Conservation (phyloP, 768 basidiomycete species). For the Psilocybe azurescens region DNA sequence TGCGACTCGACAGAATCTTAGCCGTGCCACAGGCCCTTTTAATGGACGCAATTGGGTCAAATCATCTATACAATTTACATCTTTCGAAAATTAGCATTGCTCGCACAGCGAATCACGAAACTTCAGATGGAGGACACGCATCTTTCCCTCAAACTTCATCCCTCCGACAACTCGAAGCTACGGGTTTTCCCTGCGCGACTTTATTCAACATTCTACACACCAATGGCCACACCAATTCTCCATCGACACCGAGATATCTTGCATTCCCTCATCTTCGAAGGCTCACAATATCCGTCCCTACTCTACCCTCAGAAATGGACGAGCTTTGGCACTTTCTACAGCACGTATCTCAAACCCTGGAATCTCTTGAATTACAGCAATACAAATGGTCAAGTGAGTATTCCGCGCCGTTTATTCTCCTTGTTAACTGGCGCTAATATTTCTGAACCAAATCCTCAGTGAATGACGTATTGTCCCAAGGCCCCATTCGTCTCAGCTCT, state of each 20-base stretch:
- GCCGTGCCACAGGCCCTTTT: not conserved
- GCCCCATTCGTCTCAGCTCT: not conserved
- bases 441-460: not conserved
- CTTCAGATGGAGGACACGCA: no score
- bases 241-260: not conserved
- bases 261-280: not conserved
- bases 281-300: not conserved
- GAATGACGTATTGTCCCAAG: not conserved
- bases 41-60: not conserved
- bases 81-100: not conserved
- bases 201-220: not conserved
- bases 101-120: not conserved
- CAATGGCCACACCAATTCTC: not conserved
- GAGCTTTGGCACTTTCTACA: not conserved
- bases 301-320: not conserved
- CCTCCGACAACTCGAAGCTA: not conserved
- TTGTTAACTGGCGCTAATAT: not conserved
- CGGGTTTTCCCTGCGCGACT: not conserved
- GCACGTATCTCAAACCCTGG: not conserved
- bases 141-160: not conserved
- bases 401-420: no score
- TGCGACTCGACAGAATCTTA: not conserved
- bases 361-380: slow-evolving; percentile 2
- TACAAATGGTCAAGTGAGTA: not conserved
- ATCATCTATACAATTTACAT: not conserved